Conservation (phyloP, 2,329 filamentous ascomycete species). For the Cytospora leucostoma region DNA sequence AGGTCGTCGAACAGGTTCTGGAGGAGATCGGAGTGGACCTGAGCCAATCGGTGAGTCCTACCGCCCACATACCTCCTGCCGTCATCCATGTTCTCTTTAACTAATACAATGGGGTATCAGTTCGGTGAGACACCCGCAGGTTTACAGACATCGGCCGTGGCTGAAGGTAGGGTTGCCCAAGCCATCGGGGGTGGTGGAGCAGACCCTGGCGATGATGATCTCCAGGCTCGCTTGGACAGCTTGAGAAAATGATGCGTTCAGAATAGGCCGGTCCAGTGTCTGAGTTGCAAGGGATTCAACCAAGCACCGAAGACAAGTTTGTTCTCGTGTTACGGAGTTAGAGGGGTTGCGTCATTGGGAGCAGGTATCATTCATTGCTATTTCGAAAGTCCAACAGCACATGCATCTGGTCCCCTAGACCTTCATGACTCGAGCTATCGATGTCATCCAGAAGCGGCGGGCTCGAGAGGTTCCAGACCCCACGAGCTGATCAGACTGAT, state of each 20-base stretch:
- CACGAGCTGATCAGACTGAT: neutral
- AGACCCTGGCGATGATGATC: conserved; percentile 80
- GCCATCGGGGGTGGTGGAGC: conserved; percentile 66
- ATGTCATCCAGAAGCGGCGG: neutral
- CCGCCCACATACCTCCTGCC: neutral
- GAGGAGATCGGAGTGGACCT: conserved; percentile 97
- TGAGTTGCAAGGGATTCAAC: neutral
- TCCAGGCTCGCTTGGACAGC: conserved; percentile 91
- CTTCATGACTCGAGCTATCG: conserved; percentile 4
- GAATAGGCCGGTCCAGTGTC: neutral
- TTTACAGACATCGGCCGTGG: conserved; percentile 70
- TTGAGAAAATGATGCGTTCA: conserved; percentile 57
- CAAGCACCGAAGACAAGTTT: neutral
- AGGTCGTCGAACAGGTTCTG: conserved; percentile 93
- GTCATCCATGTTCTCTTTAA: neutral
- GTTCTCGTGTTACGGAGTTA: conserved; percentile 7
- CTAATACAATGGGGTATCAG: conserved; percentile 50
- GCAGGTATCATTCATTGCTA: neutral
- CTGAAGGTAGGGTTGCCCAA: conserved; percentile 81
- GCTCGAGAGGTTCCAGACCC: neutral
- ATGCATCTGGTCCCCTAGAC: neutral
- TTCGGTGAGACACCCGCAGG: conserved; percentile 89
- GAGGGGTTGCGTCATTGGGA: neutral
- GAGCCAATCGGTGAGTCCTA: conserved; percentile 73
- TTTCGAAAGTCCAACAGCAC: conserved; percentile 1